Evolutionary conservation across 768 basidiomycete species (phyloP), one percentile per base, ranked within the genome.

Genomic region (Coprinopsis strossmayeri): DNA sequence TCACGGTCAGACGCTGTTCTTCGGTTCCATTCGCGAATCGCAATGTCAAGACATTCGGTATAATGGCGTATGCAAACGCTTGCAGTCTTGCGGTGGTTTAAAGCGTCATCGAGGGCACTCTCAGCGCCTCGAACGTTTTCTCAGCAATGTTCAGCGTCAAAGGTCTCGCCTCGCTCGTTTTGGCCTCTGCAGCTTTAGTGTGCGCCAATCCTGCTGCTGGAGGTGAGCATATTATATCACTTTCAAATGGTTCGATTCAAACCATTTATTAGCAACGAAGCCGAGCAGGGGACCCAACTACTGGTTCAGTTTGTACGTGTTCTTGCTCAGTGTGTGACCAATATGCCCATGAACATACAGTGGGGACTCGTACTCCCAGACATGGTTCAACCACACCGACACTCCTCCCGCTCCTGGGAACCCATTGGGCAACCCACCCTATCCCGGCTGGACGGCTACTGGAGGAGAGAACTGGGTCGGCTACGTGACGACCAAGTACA

Each of bases 391-490:
- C 39, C 49, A 66, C 46, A 64, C 57, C 32, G 63, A 67, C 24
- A 63, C 65, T n/a, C 63, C 72, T 5, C 76, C 78, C 1, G 53
- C 69, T 20, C 34, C 58, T 5, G 71, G 69, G 1, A 81, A 79
- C 58, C 72, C 75, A 3, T 61, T 80, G 30, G 77, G 76, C 1
- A 79, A 78, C 57, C 77, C 77, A 5, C 64, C 70, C 2, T 79
- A 74, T 59, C 78, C 78, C 1, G 77, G 77, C 12, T 74, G 58
- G 53, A 79, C 74, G 2, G 72, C 73, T 0, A 76, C 73, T 17
- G 77, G 78, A 4, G 79, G 79, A 5, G 65, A 67, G 30, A 82
- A 82, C 62, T 84, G 77, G 77, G 73, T 82, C 48, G 81, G 78
- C 55, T 73, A 69, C 50, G 64, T 70, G 48, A 78, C 78, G 0